Percentiles rank a stretch among this genome's conserved stretches.
Evolutionary conservation across 495 filamentous ascomycete genomes (phyloP).

Genomic region (Chaetomium cochliodes): DNA sequence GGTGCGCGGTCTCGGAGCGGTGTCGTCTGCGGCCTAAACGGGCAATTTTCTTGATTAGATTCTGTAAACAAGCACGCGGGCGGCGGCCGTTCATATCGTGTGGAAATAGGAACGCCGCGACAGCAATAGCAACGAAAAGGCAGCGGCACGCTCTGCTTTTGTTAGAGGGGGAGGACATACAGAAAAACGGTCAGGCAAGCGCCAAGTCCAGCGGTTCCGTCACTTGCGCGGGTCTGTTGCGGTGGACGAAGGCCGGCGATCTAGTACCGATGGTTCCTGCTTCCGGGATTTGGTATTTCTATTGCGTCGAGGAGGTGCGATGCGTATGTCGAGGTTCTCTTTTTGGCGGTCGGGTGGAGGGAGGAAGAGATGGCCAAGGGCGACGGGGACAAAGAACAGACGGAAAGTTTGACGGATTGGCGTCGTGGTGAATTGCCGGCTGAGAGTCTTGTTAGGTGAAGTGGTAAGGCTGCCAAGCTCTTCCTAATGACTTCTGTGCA

Average conservation of each 20-base stretch:
- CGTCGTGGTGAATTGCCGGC: too few species aligned
- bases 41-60: conserved; percentile 29
- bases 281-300: background rate
- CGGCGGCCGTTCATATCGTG: conserved; percentile 22
- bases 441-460: background rate
- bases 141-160: background rate
- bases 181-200: background rate
- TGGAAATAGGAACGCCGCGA: background rate
- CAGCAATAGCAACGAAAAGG: background rate
- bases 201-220: conserved; percentile 5
- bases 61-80: conserved; percentile 25
- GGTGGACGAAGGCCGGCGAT: background rate
- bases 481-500: background rate
- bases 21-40: conserved; percentile 21
- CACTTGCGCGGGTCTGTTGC: conserved; percentile 1
- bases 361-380: background rate
- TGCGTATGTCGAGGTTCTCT: conserved; percentile 1
- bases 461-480: background rate
- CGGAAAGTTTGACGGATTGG: too few species aligned
- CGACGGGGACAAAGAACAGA: background rate
- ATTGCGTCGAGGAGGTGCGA: background rate
- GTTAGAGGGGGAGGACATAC: conserved; percentile 8
- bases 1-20: conserved; percentile 6
- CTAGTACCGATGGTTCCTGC: background rate
- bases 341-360: background rate